Percentiles rank a stretch among this genome's conserved stretches.
These are phyloP conservation scores for Rhynchospora pubera DNA, from an alignment of 176 grass and related monocot species.

Conservation along the genomic window DNA sequence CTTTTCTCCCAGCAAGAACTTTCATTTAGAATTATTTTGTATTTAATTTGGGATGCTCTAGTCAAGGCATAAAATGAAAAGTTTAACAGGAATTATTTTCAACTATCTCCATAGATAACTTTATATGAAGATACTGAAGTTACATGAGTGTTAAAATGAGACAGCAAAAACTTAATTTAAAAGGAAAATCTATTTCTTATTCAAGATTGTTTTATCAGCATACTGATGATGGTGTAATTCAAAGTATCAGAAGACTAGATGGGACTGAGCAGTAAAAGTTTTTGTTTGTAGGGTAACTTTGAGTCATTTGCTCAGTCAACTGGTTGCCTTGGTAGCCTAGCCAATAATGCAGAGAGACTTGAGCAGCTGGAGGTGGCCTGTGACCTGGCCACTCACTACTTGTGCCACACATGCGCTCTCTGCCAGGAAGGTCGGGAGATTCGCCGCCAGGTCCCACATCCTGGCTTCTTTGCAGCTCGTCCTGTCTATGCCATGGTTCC, in stretches of 20 bases:
- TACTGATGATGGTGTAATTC: background rate
- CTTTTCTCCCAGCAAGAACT: background rate
- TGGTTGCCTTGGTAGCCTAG: conserved; percentile 33
- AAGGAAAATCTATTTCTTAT: background rate
- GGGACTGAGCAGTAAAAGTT: background rate
- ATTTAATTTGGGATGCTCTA: background rate
- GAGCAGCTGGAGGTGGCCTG: conserved; percentile 56
- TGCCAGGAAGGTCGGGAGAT: conserved; percentile 80
- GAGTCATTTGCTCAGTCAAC: conserved; percentile 66
- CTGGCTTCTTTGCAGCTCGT: conserved; percentile 48
- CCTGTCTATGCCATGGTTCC: conserved; percentile 58
- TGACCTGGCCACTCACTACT: conserved; percentile 62
- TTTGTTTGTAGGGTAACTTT: conserved; percentile 53
- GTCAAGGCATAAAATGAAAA: background rate
- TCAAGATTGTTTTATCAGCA: background rate
- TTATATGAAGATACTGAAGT: background rate
- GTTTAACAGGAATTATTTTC: background rate
- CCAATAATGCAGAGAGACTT: conserved; percentile 38
- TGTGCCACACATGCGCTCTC: conserved; percentile 78
- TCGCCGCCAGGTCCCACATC: conserved; percentile 63
- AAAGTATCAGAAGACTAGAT: background rate
- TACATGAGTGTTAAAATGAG: background rate
- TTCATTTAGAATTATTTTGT: background rate
- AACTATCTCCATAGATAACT: background rate
- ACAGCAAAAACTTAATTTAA: background rate